Evolutionary conservation across 768 basidiomycete species (phyloP).

Genomic region (Hypholoma fasciculare): DNA sequence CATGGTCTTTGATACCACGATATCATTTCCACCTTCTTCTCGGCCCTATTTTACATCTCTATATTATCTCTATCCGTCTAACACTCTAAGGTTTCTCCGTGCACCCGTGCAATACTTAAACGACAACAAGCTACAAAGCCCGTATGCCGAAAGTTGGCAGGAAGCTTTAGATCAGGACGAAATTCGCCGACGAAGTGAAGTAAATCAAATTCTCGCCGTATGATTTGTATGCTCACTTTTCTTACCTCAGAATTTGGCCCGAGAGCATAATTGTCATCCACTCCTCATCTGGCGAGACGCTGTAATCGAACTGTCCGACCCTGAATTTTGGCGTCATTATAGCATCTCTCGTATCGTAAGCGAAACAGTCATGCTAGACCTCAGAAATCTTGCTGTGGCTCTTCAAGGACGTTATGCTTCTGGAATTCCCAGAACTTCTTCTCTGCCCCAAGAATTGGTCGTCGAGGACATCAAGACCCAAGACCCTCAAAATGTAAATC

Average conservation of each 20-base stretch:
- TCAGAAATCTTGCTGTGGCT: conserved; percentile 55
- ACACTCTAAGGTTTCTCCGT: conserved; percentile 78
- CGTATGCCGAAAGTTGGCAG: conserved; percentile 74
- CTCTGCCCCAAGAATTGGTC: background rate
- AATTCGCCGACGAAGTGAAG: conserved; percentile 74
- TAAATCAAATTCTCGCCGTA: conserved; percentile 21
- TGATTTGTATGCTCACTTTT: background rate
- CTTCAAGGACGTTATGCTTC: conserved; percentile 34
- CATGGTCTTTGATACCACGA: conserved; percentile 51
- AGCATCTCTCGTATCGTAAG: conserved; percentile 61
- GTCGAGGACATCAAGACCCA: background rate
- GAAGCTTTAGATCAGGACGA: conserved; percentile 66
- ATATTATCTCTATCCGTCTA: conserved; percentile 92
- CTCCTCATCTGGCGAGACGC: conserved; percentile 68
- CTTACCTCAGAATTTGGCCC: conserved; percentile 57
- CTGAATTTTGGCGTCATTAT: conserved; percentile 68
- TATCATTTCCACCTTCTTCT: conserved; percentile 58
- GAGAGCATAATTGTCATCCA: conserved; percentile 74
- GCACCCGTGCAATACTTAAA: conserved; percentile 65
- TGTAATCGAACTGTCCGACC: conserved; percentile 58
- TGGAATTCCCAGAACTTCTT: conserved; percentile 1
- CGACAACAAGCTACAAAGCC: conserved; percentile 47
- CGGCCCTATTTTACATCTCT: conserved; percentile 73
- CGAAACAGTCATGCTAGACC: conserved; percentile 70
- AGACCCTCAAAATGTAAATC: background rate